These are phyloP conservation scores for Colletotrichum godetiae DNA, from an alignment of 2,329 filamentous ascomycete species.

Conservation along the genomic window DNA sequence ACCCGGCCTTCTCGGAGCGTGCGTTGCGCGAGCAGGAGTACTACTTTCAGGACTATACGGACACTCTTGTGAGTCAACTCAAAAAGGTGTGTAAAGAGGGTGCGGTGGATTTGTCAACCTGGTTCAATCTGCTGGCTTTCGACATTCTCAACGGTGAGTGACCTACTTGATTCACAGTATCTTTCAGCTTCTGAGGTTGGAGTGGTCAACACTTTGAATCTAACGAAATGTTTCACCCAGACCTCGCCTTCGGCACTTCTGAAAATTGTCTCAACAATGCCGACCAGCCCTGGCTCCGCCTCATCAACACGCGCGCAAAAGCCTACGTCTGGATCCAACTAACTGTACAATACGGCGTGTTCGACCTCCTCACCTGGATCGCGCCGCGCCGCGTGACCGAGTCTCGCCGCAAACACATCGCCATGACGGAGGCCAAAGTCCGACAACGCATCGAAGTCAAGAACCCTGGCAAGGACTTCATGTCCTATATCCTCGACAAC, in stretches of 20 bases:
- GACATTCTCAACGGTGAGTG: not conserved
- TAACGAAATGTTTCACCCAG: not conserved
- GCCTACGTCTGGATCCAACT: not conserved
- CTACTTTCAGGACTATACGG: slow-evolving; percentile 40
- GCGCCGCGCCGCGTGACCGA: not conserved
- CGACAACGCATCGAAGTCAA: not conserved
- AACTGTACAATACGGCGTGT: not conserved
- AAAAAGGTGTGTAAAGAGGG: slow-evolving; percentile 6
- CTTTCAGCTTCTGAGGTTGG: no score
- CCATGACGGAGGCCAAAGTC: not conserved
- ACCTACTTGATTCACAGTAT: not conserved
- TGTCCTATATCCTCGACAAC: slow-evolving; percentile 1
- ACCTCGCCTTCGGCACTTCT: not conserved
- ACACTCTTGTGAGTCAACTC: slow-evolving; percentile 38
- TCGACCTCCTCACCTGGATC: not conserved
- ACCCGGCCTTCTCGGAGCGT: slow-evolving; percentile 43
- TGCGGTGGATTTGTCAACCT: not conserved
- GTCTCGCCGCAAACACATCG: not conserved
- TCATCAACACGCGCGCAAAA: not conserved
- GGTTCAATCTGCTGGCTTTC: not conserved
- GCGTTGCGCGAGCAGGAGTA: slow-evolving; percentile 44
- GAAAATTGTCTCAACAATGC: not conserved
- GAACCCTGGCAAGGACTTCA: slow-evolving; percentile 4
- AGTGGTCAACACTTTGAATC: no score
- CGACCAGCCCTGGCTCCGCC: not conserved